Percentiles rank a stretch among this genome's conserved stretches.
Conservation (phyloP, 176 grass and related monocot species). For the Neostapfia colusana region DNA sequence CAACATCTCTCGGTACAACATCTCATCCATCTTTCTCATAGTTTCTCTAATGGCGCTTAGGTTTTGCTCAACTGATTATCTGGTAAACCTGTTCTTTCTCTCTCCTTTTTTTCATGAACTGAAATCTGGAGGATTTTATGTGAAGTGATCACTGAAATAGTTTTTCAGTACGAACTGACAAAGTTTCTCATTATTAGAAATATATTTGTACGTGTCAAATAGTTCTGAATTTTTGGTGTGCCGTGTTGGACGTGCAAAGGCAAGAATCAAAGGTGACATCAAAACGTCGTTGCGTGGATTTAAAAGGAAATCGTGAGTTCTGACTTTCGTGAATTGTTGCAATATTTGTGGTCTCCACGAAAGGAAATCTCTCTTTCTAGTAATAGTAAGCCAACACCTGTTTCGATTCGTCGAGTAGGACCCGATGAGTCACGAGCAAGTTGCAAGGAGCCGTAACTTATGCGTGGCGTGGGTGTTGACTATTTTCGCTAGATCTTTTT, state of each 20-base stretch:
- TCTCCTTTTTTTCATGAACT: too few species aligned
- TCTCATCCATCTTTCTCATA: too few species aligned
- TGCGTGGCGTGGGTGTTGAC: background rate
- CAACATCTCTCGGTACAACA: too few species aligned
- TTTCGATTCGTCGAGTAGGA: conserved; percentile 9
- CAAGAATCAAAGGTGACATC: conserved; percentile 5
- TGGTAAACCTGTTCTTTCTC: too few species aligned
- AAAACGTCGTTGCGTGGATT: conserved; percentile 2
- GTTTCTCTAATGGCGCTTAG: too few species aligned
- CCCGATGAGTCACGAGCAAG: conserved; percentile 8
- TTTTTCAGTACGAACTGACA: too few species aligned
- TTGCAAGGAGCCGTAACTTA: background rate
- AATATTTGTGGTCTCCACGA: background rate
- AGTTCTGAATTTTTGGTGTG: background rate
- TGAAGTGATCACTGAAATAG: too few species aligned
- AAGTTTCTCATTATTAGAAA: background rate
- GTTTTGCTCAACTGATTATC: too few species aligned
- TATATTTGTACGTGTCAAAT: background rate
- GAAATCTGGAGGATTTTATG: too few species aligned
- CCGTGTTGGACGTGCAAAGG: background rate
- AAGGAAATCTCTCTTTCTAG: conserved; percentile 3
- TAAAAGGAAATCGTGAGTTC: conserved; percentile 16
- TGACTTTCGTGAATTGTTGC: conserved; percentile 13
- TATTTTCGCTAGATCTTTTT: background rate
- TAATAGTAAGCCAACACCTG: background rate